Percentiles rank a stretch among this genome's conserved stretches.
These are phyloP conservation scores for Corniculantispora saksenae DNA, from an alignment of 2,329 filamentous ascomycete genomes.

Conservation along the genomic window DNA sequence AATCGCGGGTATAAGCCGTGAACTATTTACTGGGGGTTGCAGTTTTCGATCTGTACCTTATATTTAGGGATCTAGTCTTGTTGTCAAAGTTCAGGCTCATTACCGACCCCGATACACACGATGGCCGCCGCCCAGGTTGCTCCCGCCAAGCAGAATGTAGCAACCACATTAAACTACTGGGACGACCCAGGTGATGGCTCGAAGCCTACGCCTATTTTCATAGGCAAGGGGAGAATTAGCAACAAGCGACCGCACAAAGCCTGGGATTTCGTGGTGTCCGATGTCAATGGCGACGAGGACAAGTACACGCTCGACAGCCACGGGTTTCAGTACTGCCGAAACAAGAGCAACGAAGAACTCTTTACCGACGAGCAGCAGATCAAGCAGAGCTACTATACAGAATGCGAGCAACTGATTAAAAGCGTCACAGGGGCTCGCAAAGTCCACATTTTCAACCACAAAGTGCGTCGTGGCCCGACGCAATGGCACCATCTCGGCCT, in stretches of 20 bases:
- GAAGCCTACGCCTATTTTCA: conserved; percentile 39
- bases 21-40: background rate
- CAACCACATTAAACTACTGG: conserved; percentile 41
- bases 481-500: conserved; percentile 68
- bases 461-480: conserved; percentile 56
- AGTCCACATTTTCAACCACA: conserved; percentile 74
- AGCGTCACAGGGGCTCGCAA: conserved; percentile 57
- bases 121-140: background rate
- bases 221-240: conserved; percentile 28
- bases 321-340: conserved; percentile 42
- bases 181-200: conserved; percentile 44
- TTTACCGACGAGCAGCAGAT: conserved; percentile 60
- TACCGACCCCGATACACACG: background rate
- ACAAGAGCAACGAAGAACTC: conserved; percentile 31
- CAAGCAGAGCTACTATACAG: conserved; percentile 67
- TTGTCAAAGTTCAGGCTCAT: background rate
- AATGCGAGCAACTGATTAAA: conserved; percentile 67
- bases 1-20: background rate
- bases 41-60: background rate
- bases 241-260: conserved; percentile 33
- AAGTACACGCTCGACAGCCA: conserved; percentile 42
- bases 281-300: conserved; percentile 42
- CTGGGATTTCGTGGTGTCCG: conserved; percentile 47
- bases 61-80: background rate
- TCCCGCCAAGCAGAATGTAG: conserved; percentile 30